Percentiles rank a stretch among this genome's conserved stretches.
Conservation (phyloP, 2,329 filamentous ascomycete species). For the Phyllachora maydis region DNA sequence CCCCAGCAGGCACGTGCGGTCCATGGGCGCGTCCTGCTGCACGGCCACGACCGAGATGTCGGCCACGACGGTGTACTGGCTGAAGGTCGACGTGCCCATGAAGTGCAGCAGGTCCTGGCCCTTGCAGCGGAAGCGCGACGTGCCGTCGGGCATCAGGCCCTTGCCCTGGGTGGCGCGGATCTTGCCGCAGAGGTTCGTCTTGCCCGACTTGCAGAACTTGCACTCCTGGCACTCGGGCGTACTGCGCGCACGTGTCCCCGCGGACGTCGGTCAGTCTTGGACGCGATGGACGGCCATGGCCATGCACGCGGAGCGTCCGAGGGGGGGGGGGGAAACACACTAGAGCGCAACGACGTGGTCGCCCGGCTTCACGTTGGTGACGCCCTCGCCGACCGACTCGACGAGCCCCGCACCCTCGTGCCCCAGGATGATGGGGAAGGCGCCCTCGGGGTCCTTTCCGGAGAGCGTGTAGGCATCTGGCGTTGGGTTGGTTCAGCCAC, state of each 20-base stretch:
- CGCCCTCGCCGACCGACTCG: constrained; percentile 84
- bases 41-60: constrained; percentile 97
- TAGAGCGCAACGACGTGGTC: constrained; percentile 85
- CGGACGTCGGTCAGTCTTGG: constrained; percentile 1
- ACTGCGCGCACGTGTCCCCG: constrained; percentile 22
- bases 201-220: constrained; percentile 99
- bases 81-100: constrained; percentile 98
- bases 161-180: constrained; percentile 92
- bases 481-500: constrained; percentile 1
- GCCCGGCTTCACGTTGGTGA: constrained; percentile 82
- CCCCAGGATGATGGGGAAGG: constrained; percentile 73
- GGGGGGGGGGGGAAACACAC: constrained; percentile 22
- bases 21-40: constrained; percentile 77
- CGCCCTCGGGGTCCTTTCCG: constrained; percentile 92
- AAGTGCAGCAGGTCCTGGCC: constrained; percentile 94
- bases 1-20: constrained; percentile 85
- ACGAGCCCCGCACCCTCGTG: constrained; percentile 86
- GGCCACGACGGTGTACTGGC: constrained; percentile 94
- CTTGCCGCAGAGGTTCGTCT: constrained; percentile 98
- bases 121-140: constrained; percentile 82
- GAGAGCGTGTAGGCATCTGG: constrained; percentile 79
- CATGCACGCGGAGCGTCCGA: too few species aligned
- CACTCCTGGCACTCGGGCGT: constrained; percentile 94
- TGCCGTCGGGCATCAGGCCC: constrained; percentile 95
- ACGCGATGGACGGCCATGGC: not conserved